Evolutionary conservation across 768 basidiomycete genomes (phyloP), one percentile per base, ranked within the genome.

Genomic region (Pulveroboletus sp.): DNA sequence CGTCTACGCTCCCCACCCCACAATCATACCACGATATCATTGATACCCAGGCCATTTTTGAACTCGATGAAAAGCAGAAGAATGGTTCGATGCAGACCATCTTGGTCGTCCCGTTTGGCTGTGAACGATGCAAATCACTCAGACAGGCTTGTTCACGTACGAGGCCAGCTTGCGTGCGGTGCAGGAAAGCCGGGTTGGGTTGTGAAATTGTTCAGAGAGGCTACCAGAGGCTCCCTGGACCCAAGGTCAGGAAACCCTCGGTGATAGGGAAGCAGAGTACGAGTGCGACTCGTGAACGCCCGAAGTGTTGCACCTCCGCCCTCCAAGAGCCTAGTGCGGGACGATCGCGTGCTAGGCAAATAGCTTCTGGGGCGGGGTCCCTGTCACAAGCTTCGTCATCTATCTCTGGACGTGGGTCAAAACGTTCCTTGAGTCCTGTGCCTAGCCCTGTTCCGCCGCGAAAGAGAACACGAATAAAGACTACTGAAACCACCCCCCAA

Each of bases 221-320:
- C 27, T 67, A 62, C 24, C 56, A 65, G 31, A 54, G 15, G 30
- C 57, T 67, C 18, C 67, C 65, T 35, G n/a, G 46, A 35, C 65
- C 65, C 18, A 67, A 61, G 39, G 0, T 18, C 3, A 15, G 2
- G 11, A 61, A 30, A 35, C n/a, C 24, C 15, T n/a, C 47, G 15
- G 0, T 5, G 10, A 4, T 8, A 21, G n/a, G 17, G 41, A 55
- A 49, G 38, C 32, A 37, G 24, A 11, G 26, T 17, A 28, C 43
- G 24, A 41, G 32, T 10, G 7, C n/a, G 11, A 21, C 44, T 12
- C 1, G 35, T 31, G 8, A 37, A 18, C 14, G 18, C 18, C 28
- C 46, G 39, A 24, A 12, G 4, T 18, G 10, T 27, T 30, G 31
- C 12, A 5, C 27, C 4, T 15, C 42, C 17, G 5, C 43, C 11